Evolutionary conservation across 2,329 filamentous ascomycete species (phyloP), one percentile per base, ranked within the genome.

Genomic region (Colletotrichum eleusines): DNA sequence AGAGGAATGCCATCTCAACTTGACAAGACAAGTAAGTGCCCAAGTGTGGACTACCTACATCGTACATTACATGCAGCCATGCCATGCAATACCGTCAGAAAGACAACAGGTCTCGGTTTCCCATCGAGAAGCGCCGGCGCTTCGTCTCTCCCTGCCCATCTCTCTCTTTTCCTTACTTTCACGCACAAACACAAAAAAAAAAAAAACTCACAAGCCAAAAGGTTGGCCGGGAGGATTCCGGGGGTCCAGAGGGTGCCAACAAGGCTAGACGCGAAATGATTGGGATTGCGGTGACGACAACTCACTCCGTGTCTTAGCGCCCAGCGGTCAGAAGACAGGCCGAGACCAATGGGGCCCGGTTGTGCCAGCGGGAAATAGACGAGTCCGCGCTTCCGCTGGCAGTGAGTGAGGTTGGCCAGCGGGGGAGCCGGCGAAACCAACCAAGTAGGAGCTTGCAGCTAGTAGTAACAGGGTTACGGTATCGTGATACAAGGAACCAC

Each of bases 231-330:
- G n/a, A n/a, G n/a, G n/a, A n/a, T n/a, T n/a, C n/a, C n/a, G n/a
- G n/a, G 38, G 55, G 57, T 28, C 3, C 28, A 58, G 66, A 58
- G 61, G 42, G 33, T 62, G 57, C 60, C 67, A 50, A 28, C 66
- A 38, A 33, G 42, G 35, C 44, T 42, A 38, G 40, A 42, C 28
- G 50, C 40, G 53, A 67, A 67, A 71, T 57, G 57, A 62, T 58
- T 67, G 68, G 64, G 57, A 53, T 58, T 20, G 44, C 28, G 68
- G 44, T 71, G 58, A 71, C 68, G 68, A 71, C 57, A 58, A 68
- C 44, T 63, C 44, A 35, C 35, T 42, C 44, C 58, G 31, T 42
- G 38, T 71, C 64, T 53, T 68, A 54, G 69, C 64, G 69, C 69
- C 64, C 40, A 35, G n/a, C 38, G 31, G 44, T 12, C 14, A 18